Conservation (phyloP, 73 alveolate genomes). For the Symbiodinium natans region DNA sequence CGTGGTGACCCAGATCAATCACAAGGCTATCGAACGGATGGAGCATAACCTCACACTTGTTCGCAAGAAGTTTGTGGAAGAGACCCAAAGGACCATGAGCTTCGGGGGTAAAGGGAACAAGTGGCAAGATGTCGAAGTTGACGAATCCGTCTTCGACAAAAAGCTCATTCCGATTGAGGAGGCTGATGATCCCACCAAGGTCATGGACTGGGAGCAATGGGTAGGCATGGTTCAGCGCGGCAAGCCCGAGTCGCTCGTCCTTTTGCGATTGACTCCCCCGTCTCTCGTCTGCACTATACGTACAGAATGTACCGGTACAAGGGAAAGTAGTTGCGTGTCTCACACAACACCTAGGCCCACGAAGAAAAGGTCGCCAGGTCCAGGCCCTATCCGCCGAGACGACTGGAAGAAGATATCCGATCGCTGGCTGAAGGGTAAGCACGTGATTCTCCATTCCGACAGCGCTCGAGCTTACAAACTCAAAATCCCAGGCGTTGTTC, state of each 20-base stretch:
- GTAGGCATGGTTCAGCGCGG: neutral
- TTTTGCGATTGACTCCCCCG: neutral
- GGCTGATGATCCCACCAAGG: neutral
- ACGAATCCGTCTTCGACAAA: neutral
- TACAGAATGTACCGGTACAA: no score
- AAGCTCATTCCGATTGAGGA: neutral
- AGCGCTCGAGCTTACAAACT: no score
- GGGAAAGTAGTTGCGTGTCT: no score
- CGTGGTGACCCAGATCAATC: neutral
- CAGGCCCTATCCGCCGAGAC: no score
- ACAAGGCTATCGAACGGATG: neutral
- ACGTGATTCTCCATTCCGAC: no score
- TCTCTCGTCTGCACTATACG: no score
- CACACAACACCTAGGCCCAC: no score
- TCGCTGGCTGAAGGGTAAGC: no score
- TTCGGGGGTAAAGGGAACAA: neutral
- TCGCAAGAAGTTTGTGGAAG: neutral
- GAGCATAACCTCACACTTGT: neutral
- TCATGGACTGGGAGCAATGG: neutral
- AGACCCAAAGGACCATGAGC: neutral
- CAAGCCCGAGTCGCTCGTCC: neutral
- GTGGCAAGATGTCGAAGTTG: conserved; percentile 31
- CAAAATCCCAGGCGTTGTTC: no score
- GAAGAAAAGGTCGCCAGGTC: no score
- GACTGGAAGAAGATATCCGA: no score